These are phyloP conservation scores for Mrakia hoshinonis DNA, from an alignment of 768 basidiomycete species.

Conservation along the genomic window DNA sequence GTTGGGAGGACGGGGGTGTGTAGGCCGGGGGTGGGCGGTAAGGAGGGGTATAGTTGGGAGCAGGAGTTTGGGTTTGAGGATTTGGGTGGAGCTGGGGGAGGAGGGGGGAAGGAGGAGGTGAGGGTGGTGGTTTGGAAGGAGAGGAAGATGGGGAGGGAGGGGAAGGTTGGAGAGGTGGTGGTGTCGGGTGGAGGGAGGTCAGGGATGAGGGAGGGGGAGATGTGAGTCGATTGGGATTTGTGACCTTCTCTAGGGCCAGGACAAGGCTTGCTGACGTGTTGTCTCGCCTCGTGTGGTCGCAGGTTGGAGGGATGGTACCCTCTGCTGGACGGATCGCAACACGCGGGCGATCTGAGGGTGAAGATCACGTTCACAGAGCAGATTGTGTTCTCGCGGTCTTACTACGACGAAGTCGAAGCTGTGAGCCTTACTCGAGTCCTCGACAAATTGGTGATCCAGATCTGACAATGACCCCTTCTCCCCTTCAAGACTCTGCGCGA, in stretches of 20 bases:
- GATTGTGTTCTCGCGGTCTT: slow-evolving; percentile 7
- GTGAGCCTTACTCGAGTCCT: background rate
- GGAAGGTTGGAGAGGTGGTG: background rate
- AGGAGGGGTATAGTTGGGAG: background rate
- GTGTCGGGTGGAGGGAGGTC: background rate
- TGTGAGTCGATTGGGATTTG: background rate
- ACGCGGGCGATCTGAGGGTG: slow-evolving; percentile 8
- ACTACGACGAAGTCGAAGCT: background rate
- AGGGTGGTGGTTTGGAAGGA: slow-evolving; percentile 12
- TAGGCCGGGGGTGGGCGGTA: background rate
- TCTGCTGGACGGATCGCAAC: background rate
- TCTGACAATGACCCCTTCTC: background rate
- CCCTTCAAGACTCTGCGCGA: background rate
- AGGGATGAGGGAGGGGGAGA: background rate
- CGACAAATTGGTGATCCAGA: background rate
- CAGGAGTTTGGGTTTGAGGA: slow-evolving; percentile 7
- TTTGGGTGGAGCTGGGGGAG: background rate
- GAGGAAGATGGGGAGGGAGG: slow-evolving; percentile 5
- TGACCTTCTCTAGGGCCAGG: background rate
- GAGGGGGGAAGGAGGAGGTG: background rate
- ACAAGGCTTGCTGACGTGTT: background rate
- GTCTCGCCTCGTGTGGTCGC: background rate
- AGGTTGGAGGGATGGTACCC: background rate
- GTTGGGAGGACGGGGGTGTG: background rate
- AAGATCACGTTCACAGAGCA: slow-evolving; percentile 1